phyloP scores from a whole-genome alignment of 192 early-diverging fungal genomes.

The Coemansia sp. region DNA sequence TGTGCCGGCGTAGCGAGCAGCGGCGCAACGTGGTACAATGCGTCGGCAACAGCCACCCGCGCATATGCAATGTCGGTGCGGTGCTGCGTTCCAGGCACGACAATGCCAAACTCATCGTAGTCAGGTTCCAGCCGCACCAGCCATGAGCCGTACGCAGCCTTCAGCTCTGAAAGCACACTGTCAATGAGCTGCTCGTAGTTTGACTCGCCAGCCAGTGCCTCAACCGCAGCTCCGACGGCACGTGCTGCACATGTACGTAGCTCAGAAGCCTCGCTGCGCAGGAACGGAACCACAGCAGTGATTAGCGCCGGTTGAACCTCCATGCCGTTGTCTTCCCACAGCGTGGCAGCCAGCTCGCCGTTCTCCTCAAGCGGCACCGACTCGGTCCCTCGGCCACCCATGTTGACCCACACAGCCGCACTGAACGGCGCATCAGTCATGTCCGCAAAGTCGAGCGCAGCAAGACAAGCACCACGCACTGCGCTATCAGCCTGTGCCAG shows the following conservation, averaged over 20 bases:
- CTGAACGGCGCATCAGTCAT: conserved; percentile 35
- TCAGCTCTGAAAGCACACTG: conserved; percentile 17
- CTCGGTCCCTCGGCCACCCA: conserved; percentile 20
- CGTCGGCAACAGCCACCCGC: conserved; percentile 81
- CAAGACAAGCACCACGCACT: conserved; percentile 45
- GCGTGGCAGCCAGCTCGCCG: conserved; percentile 26
- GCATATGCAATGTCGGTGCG: conserved; percentile 76
- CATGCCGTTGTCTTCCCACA: conserved; percentile 51
- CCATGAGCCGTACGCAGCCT: conserved; percentile 42
- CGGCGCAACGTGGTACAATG: conserved; percentile 68
- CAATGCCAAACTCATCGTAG: conserved; percentile 88
- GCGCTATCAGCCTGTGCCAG: conserved; percentile 38
- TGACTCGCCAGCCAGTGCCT: conserved; percentile 4
- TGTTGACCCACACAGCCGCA: conserved; percentile 37
- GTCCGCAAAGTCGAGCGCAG: conserved; percentile 49
- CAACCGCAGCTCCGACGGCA: conserved; percentile 21
- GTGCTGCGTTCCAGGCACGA: conserved; percentile 81
- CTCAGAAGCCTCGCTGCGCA: conserved; percentile 22
- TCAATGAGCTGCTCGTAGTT: conserved; percentile 14
- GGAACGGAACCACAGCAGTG: conserved; percentile 25
- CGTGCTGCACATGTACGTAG: conserved; percentile 33
- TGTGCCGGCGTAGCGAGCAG: conserved; percentile 54
- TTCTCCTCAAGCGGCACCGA: conserved; percentile 37
- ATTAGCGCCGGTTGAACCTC: conserved; percentile 32
- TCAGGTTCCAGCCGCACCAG: conserved; percentile 76